Conservation (phyloP, 352 stramenopile genomes). For the Aphanomyces stellatus region DNA sequence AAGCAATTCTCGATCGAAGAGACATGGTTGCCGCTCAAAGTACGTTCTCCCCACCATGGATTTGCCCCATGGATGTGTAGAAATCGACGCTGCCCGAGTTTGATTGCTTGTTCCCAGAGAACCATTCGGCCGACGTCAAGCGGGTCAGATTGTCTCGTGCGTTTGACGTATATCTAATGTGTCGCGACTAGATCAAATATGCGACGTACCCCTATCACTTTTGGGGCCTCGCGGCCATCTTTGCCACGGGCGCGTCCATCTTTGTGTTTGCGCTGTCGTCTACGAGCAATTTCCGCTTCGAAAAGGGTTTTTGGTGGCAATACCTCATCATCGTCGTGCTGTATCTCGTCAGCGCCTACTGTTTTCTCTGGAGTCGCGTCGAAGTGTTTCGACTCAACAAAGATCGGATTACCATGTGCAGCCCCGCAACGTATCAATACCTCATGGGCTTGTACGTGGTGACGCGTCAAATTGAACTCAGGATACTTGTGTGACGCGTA, state of each 20-base stretch:
- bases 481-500: no score
- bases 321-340: constrained; percentile 16
- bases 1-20: constrained; percentile 15
- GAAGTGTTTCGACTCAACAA: constrained; percentile 19
- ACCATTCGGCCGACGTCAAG: constrained; percentile 17
- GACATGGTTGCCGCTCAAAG: constrained; percentile 18
- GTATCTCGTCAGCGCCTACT: background rate
- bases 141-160: background rate
- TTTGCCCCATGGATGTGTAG: background rate
- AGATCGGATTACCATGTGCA: background rate
- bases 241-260: background rate
- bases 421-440: constrained; percentile 3
- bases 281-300: constrained; percentile 16
- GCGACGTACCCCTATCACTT: constrained; percentile 18
- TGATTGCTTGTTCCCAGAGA: constrained; percentile 19
- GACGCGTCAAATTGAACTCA: background rate
- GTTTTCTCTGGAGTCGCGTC: background rate
- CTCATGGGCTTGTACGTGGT: background rate
- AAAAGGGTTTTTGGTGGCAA: constrained; percentile 20
- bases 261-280: constrained; percentile 16
- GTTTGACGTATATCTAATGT: background rate
- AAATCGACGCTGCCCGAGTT: constrained; percentile 7
- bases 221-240: constrained; percentile 8
- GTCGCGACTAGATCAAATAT: constrained; percentile 12
- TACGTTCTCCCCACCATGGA: background rate